Evolutionary conservation across 2,329 filamentous ascomycete genomes (phyloP).

Genomic region (Paraphoma chrysanthemicola): DNA sequence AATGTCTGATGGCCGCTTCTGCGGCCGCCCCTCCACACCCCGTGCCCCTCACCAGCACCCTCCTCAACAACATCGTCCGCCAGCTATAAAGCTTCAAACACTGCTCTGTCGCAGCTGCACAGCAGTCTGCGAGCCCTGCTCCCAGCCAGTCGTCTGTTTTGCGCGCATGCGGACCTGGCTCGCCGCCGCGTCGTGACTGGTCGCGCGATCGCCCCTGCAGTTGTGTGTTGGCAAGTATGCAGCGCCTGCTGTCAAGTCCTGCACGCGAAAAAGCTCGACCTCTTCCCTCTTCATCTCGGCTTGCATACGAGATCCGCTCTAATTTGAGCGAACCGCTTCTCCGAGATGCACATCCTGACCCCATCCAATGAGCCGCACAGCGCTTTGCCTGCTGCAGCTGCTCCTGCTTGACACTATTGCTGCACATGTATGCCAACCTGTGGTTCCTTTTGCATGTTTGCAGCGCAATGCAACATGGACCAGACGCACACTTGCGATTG

Average conservation of each 20-base stretch:
- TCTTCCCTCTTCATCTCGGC: constrained; percentile 37
- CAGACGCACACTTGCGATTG: constrained; percentile 2
- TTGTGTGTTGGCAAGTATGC: constrained; percentile 38
- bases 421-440: constrained; percentile 13
- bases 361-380: constrained; percentile 28
- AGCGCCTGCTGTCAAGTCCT: constrained; percentile 35
- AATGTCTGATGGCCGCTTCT: constrained; percentile 22
- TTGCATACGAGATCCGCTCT: constrained; percentile 22
- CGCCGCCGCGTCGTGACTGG: constrained; percentile 33
- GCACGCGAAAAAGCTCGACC: constrained; percentile 37
- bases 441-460: constrained; percentile 20
- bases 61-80: background rate
- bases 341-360: constrained; percentile 4
- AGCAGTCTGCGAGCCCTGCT: background rate
- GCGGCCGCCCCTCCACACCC: constrained; percentile 20
- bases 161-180: constrained; percentile 4
- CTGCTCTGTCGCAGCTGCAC: constrained; percentile 13
- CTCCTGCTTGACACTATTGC: constrained; percentile 28
- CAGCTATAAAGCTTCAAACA: constrained; percentile 11
- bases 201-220: constrained; percentile 20
- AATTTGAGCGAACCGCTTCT: constrained; percentile 16
- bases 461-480: constrained; percentile 17
- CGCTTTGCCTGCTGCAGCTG: constrained; percentile 28
- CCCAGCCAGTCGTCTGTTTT: constrained; percentile 25
- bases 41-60: constrained; percentile 9